A percentile compares a stretch with the other conserved stretches of the same genome.
Evolutionary conservation across 192 early-diverging fungal species (phyloP).

Genomic region (Coemansia sp.): DNA sequence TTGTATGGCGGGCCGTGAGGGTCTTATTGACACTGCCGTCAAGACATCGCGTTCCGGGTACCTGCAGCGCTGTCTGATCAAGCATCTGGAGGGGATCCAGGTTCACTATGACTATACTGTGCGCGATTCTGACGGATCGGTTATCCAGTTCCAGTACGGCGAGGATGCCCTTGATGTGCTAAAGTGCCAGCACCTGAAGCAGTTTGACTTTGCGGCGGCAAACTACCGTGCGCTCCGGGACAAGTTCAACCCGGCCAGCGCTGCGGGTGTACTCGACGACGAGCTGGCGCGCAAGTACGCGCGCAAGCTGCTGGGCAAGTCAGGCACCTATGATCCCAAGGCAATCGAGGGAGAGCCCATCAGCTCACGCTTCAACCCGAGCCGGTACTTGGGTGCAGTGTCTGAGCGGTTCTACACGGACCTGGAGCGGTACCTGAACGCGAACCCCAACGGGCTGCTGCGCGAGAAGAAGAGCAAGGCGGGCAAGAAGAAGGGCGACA

Average conservation of each 20-base stretch:
- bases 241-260: slow-evolving; percentile 70
- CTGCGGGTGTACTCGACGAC: slow-evolving; percentile 61
- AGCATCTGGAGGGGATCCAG: slow-evolving; percentile 91
- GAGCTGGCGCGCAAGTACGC: slow-evolving; percentile 66
- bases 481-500: neutral
- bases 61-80: slow-evolving; percentile 97
- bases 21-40: slow-evolving; percentile 99
- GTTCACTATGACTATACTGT: slow-evolving; percentile 98
- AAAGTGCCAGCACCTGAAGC: slow-evolving; percentile 81
- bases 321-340: slow-evolving; percentile 22
- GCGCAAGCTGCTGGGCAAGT: slow-evolving; percentile 73
- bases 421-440: slow-evolving; percentile 52
- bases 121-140: slow-evolving; percentile 87
- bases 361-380: slow-evolving; percentile 74
- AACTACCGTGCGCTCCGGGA: slow-evolving; percentile 79
- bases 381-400: slow-evolving; percentile 78
- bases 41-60: slow-evolving; percentile 99
- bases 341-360: slow-evolving; percentile 57
- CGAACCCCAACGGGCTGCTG: slow-evolving; percentile 37
- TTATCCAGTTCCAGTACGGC: slow-evolving; percentile 98
- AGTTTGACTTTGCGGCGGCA: slow-evolving; percentile 91
- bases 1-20: slow-evolving; percentile 99
- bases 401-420: slow-evolving; percentile 77
- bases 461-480: slow-evolving; percentile 21
- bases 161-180: slow-evolving; percentile 96